phyloP scores from a whole-genome alignment of 2,329 filamentous ascomycete species.

The Epichloe glyceriae region DNA sequence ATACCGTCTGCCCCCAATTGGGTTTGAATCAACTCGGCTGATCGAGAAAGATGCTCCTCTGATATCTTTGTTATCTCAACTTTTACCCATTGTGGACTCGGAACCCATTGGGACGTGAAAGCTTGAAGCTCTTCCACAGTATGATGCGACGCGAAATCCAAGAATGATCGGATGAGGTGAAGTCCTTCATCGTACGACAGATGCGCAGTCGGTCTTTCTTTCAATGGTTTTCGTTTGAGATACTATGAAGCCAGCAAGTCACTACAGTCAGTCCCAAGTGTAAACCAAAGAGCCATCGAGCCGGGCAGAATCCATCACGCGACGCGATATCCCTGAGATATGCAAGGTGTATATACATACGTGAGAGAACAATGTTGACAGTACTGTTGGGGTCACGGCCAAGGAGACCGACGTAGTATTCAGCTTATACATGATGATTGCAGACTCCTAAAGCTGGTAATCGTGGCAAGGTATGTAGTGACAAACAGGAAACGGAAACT shows the following conservation, averaged over 20 bases:
- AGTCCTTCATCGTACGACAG: constrained; percentile 92
- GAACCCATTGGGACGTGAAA: constrained; percentile 87
- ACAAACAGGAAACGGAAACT: neutral
- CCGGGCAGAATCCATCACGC: constrained; percentile 1
- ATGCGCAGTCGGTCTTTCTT: constrained; percentile 73
- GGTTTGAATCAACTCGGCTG: constrained; percentile 53
- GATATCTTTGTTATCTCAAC: constrained; percentile 57
- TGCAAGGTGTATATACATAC: constrained; percentile 33
- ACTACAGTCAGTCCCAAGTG: neutral
- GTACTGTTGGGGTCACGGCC: constrained; percentile 75
- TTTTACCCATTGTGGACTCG: constrained; percentile 76
- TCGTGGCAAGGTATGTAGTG: neutral
- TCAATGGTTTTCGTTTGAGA: constrained; percentile 61
- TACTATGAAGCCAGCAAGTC: constrained; percentile 41
- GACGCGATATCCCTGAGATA: neutral
- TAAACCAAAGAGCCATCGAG: neutral
- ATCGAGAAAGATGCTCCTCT: constrained; percentile 45
- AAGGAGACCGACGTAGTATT: constrained; percentile 72
- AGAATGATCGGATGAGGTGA: constrained; percentile 73
- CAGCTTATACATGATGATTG: constrained; percentile 36
- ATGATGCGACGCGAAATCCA: constrained; percentile 73
- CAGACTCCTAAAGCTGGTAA: neutral
- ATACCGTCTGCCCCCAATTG: constrained; percentile 72
- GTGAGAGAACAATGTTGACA: constrained; percentile 79
- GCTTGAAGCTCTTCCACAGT: constrained; percentile 87